Conservation (phyloP, 495 filamentous ascomycete genomes). For the Penicillium robsamsonii region DNA sequence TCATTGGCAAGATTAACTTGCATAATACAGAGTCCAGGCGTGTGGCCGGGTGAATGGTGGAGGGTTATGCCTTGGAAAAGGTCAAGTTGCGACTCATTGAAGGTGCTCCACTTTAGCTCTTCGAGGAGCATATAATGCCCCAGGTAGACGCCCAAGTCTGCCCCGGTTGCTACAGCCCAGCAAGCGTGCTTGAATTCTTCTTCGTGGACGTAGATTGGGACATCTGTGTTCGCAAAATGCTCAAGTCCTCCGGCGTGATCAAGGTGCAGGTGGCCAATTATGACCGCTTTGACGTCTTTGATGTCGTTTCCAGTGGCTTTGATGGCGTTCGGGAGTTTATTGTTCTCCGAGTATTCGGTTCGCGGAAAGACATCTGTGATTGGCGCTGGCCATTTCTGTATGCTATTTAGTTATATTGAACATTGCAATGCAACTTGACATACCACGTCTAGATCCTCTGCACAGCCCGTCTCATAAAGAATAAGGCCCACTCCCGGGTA, state of each 20-base stretch:
- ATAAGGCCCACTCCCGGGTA: constrained; percentile 51
- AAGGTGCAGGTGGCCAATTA: constrained; percentile 54
- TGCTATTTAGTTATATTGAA: not conserved
- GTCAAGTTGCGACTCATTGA: constrained; percentile 31
- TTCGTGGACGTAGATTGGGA: constrained; percentile 54
- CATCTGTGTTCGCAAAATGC: constrained; percentile 45
- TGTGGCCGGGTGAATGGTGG: constrained; percentile 42
- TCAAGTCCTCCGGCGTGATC: constrained; percentile 56
- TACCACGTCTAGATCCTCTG: constrained; percentile 42
- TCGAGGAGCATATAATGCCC: constrained; percentile 37
- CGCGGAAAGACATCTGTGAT: constrained; percentile 48
- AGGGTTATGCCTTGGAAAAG: constrained; percentile 39
- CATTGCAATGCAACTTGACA: constrained; percentile 1
- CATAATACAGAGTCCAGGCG: constrained; percentile 38
- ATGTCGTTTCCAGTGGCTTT: constrained; percentile 47
- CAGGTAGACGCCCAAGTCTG: constrained; percentile 47
- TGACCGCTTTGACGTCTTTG: constrained; percentile 51
- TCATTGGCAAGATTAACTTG: constrained; percentile 38
- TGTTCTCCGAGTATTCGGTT: constrained; percentile 36
- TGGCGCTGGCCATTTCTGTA: constrained; percentile 37
- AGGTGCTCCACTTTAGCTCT: constrained; percentile 37
- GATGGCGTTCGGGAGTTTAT: constrained; percentile 48
- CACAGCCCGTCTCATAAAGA: constrained; percentile 52
- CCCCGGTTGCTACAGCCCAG: constrained; percentile 43
- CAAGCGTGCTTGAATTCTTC: constrained; percentile 50